Base-by-base conservation (phyloP, 2,329 filamentous ascomycete species). In the Paecilomyces dactylethromorphus region DNA sequence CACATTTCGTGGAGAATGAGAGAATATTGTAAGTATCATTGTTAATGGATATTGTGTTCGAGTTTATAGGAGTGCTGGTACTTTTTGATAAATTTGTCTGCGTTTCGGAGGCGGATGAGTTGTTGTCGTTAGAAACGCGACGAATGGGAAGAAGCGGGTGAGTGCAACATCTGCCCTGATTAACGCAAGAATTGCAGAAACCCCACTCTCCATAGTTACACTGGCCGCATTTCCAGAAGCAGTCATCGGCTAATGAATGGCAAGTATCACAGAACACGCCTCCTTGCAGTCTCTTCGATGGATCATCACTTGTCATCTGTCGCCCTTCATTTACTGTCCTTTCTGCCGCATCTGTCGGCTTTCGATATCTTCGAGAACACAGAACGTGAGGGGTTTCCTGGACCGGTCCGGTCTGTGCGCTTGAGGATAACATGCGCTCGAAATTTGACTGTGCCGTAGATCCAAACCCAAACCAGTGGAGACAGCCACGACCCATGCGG, bases 181-280 rank as follows among this genome's bases (percentile, higher is more conserved):
- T 92, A 31, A 96, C 91, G 64, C 93, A 97, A 60, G 82, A 78
- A 66, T 92, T 91, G 75, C 93, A 97, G 71, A 91, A 97, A 0
- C 93, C 93, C 92, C 92, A 97, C 69, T 95, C 92, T 4, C 91
- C 93, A 62, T 94, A 87, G 66, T 96, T 96, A 76, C 93, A 97
- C 26, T 82, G 73, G 60, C 89, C 85, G 72, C 93, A 97, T 62
- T 90, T 87, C 93, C 92, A 97, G 74, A 90, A 96, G 74, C 91
- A 94, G 56, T 88, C 84, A 66, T 95, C 92, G 0, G 91, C 83
- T 78, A 86, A 89, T 0, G 83, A 79, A 18, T 82, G 78, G 71
- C 93, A 97, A 54, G 83, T 82, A 39, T 88, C 85, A 71, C 93
- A 97, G 72, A 97, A 97, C 5, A 90, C 87, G 21, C 93, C 93